phyloP scores from a whole-genome alignment of 805 yeast species.

The Candida lessepsii region DNA sequence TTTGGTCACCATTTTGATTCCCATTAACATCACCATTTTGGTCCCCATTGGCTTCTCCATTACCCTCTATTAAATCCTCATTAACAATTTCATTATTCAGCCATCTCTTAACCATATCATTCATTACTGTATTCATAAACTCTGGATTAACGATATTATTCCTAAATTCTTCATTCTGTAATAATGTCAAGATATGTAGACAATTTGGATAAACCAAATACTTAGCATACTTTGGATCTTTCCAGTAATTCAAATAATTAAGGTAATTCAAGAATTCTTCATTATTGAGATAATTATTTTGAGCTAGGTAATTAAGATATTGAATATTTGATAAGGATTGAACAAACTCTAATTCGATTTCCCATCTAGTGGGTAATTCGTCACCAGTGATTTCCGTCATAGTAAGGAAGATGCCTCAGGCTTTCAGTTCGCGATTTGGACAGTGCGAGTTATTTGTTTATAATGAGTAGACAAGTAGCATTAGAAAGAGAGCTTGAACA shows the following conservation, averaged over 20 bases:
- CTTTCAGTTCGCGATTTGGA: background rate
- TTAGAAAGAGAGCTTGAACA: constrained; percentile 31
- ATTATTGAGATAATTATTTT: constrained; percentile 71
- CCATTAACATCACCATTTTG: background rate
- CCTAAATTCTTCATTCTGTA: constrained; percentile 53
- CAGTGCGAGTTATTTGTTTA: background rate
- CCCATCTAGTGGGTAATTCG: constrained; percentile 76
- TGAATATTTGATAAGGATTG: constrained; percentile 90
- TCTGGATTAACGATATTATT: constrained; percentile 56
- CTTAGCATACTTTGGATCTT: constrained; percentile 63
- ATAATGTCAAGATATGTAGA: constrained; percentile 70
- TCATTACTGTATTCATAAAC: constrained; percentile 57
- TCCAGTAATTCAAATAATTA: constrained; percentile 84
- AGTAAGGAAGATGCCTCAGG: too few species aligned
- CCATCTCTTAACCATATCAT: constrained; percentile 78
- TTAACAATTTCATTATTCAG: constrained; percentile 17
- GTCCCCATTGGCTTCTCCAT: background rate
- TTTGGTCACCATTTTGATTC: background rate
- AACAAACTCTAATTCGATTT: constrained; percentile 88
- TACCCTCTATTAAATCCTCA: background rate
- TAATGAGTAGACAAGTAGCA: constrained; percentile 18
- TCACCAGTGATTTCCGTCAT: constrained; percentile 15
- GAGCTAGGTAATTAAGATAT: constrained; percentile 83
- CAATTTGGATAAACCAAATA: constrained; percentile 85
- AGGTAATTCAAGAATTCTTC: constrained; percentile 72